A percentile compares a stretch with the other conserved stretches of the same genome.
Evolutionary conservation across 2,329 filamentous ascomycete genomes (phyloP).

Genomic region (Phialemonium atrogriseum): DNA sequence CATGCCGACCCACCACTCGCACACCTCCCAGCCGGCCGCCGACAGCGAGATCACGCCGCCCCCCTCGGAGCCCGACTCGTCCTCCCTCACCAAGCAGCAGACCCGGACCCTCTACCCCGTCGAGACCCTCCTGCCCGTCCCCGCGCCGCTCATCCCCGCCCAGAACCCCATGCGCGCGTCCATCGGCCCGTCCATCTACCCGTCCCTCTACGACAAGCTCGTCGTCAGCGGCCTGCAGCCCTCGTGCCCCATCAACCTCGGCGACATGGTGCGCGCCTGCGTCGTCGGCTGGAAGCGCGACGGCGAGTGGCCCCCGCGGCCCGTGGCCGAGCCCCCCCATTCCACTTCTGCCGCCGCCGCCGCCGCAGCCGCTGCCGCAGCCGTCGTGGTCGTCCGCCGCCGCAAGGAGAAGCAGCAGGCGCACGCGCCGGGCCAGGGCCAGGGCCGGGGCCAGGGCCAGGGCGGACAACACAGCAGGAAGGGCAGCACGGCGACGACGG

Average conservation of each 20-base stretch:
- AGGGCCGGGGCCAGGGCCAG: too few relatives aligned
- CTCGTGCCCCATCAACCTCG: slow-evolving; percentile 78
- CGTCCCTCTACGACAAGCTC: slow-evolving; percentile 83
- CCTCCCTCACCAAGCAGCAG: slow-evolving; percentile 6
- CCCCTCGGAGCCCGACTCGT: slow-evolving; percentile 11
- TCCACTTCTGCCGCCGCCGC: slow-evolving; percentile 32
- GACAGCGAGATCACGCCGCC: slow-evolving; percentile 20
- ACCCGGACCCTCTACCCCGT: slow-evolving; percentile 35
- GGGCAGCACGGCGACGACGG: slow-evolving; percentile 7
- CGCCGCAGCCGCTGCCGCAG: slow-evolving; percentile 23
- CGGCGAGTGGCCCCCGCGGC: slow-evolving; percentile 80
- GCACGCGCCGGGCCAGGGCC: too few relatives aligned
- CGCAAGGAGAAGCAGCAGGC: slow-evolving; percentile 28
- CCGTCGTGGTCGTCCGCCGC: slow-evolving; percentile 22
- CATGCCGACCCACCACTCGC: slow-evolving; percentile 16
- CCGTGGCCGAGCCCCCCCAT: slow-evolving; percentile 5
- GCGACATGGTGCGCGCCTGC: slow-evolving; percentile 70
- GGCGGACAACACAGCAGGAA: too few relatives aligned
- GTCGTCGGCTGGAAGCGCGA: slow-evolving; percentile 89
- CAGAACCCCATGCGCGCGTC: slow-evolving; percentile 69
- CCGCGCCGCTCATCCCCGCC: slow-evolving; percentile 62
- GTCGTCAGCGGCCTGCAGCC: slow-evolving; percentile 73
- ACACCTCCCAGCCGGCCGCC: slow-evolving; percentile 31
- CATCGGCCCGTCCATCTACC: slow-evolving; percentile 66
- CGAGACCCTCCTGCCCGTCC: slow-evolving; percentile 61